A percentile compares a stretch with the other conserved stretches of the same genome.
phyloP scores from a whole-genome alignment of 192 early-diverging fungal genomes.

The Entomortierella chlamydospora region DNA sequence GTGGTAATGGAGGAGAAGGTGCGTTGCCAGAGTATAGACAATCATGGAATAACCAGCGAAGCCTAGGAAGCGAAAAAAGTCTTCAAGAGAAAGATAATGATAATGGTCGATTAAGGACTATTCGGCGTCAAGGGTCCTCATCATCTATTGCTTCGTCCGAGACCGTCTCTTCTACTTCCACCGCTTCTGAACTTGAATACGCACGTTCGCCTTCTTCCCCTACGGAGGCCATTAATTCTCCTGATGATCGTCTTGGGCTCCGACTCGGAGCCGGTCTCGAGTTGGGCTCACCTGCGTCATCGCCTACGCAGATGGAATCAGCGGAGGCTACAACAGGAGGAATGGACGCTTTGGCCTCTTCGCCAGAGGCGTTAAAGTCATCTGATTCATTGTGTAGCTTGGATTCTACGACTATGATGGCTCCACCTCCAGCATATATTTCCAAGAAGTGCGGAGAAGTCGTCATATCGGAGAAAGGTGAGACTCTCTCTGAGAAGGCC shows the following conservation, averaged over 20 bases:
- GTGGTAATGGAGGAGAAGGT: too few relatives aligned
- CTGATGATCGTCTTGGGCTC: too few relatives aligned
- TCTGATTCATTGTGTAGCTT: background rate
- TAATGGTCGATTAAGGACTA: background rate
- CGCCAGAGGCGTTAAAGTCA: background rate
- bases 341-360: background rate
- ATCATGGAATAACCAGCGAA: slow-evolving; percentile 10
- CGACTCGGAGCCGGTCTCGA: too few relatives aligned
- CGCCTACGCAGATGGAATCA: too few relatives aligned
- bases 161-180: slow-evolving; percentile 26
- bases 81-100: background rate
- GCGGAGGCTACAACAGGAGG: too few relatives aligned
- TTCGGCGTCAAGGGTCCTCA: slow-evolving; percentile 15
- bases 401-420: background rate
- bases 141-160: slow-evolving; percentile 32
- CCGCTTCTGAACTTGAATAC: background rate
- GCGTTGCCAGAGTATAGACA: slow-evolving; percentile 17
- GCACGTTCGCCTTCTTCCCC: background rate
- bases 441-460: slow-evolving; percentile 13
- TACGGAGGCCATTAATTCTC: too few relatives aligned
- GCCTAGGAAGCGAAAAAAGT: background rate
- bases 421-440: slow-evolving; percentile 27
- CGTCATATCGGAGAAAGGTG: background rate
- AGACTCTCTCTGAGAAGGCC: slow-evolving; percentile 6
- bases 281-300: too few relatives aligned